A percentile compares a stretch with the other conserved stretches of the same genome.
phyloP scores from a whole-genome alignment of 805 yeast genomes.

The Ogataea zsoltii region DNA sequence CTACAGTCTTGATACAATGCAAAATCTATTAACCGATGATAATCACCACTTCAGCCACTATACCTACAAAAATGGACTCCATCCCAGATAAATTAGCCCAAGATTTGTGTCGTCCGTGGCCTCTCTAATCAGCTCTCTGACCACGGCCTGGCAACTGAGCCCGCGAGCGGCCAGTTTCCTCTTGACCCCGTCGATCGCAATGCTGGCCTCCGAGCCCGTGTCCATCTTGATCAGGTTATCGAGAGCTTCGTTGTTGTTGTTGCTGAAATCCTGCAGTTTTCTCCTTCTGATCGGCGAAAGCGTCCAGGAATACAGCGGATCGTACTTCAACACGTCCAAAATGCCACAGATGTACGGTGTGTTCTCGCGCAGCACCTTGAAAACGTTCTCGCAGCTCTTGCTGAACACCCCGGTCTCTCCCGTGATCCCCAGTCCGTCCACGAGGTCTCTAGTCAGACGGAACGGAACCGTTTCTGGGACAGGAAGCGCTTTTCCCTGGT shows the following conservation, averaged over 20 bases:
- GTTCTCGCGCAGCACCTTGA: conserved; percentile 64
- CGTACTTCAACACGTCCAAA: conserved; percentile 83
- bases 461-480: conserved; percentile 96
- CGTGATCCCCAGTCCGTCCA: conserved; percentile 91
- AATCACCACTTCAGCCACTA: too few species aligned
- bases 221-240: conserved; percentile 26
- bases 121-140: conserved; percentile 74
- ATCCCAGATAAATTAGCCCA: conserved; percentile 76
- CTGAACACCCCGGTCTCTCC: conserved; percentile 79
- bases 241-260: conserved; percentile 19
- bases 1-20: too few species aligned
- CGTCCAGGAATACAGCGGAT: conserved; percentile 92
- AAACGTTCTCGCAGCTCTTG: conserved; percentile 70
- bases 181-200: conserved; percentile 73
- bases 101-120: conserved; percentile 71
- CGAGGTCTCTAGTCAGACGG: conserved; percentile 82
- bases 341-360: conserved; percentile 74
- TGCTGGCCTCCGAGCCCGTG: conserved; percentile 67
- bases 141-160: conserved; percentile 79
- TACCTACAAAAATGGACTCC: conserved; percentile 77
- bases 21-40: too few species aligned
- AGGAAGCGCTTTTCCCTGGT: conserved; percentile 81
- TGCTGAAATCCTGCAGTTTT: conserved; percentile 47
- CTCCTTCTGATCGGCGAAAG: conserved; percentile 70
- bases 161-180: conserved; percentile 67